Base-by-base conservation (phyloP, 805 yeast species). In the Pichia thaimueangensis region DNA sequence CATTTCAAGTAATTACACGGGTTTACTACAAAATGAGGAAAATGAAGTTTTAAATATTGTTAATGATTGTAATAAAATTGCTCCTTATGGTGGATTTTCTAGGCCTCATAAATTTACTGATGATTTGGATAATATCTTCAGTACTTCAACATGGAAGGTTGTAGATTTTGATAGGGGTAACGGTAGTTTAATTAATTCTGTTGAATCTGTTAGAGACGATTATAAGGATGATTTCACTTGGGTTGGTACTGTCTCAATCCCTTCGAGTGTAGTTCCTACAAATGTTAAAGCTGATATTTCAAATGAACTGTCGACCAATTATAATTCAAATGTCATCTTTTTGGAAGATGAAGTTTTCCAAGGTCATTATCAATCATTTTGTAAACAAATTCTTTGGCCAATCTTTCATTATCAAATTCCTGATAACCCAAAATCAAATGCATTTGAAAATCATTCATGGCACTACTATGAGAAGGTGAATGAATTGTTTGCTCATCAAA, bases 321-420 rank as follows among this genome's bases (percentile, higher is more conserved):
- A 76, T 57, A 56, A 75, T 44, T 76, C 82, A 31, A 74, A 72
- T 45, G 78, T 87, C 0, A 85, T 88, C 2, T 78, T 76, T 45
- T 80, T 91, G 3, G 76, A 76, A 50, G 97, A 93, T 61, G 63
- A 76, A 24, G 79, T 87, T 1, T 86, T 87, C 53, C 84, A 83
- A 55, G 97, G 97, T 17, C 96, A 89, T 57, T 93, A 93, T 62
- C 79, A 78, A 45, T 85, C 86, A 40, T 93, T 84, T 60, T 91
- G 97, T 62, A 93, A 93, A 62, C 94, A 89, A 56, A 86, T 93
- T 30, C 67, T 93, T 47, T 93, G 97, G 97, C 98, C 98, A 25
- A 86, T 96, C 2, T 72, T 93, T 49, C 81, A 77, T 53, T 93
- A 93, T 59, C 96, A 91, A 61, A 86, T 91, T 30, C 97, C 97